Conservation (phyloP, 257 asterid genomes). For the Solanum peruvianum region DNA sequence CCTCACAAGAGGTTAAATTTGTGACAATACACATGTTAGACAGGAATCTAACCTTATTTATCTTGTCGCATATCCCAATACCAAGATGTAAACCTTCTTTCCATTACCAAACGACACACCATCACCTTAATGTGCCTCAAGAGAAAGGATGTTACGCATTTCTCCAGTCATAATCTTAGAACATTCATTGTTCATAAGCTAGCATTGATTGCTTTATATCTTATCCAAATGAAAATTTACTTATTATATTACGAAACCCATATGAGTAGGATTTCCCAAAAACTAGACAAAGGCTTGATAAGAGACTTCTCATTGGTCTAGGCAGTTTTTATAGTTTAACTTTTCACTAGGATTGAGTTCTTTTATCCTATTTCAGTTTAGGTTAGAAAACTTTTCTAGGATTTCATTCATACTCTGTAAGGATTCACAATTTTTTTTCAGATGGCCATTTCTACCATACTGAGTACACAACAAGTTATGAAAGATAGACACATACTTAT, state of each 20-base stretch:
- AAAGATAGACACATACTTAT: too few species aligned
- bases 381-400: background rate
- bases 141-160: background rate
- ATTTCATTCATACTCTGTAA: too few species aligned
- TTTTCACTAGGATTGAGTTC: background rate
- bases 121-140: background rate
- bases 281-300: background rate
- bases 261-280: background rate
- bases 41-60: background rate
- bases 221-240: background rate
- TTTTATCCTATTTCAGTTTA: background rate
- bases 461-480: background rate
- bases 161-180: background rate
- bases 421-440: background rate
- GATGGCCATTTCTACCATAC: background rate
- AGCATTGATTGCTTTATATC: background rate
- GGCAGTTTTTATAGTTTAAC: background rate
- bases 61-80: background rate
- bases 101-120: background rate
- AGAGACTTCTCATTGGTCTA: background rate
- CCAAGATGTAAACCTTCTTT: too few species aligned
- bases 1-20: background rate
- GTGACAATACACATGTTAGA: background rate
- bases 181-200: background rate
- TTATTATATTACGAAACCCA: background rate